phyloP scores from a whole-genome alignment of 2,329 filamentous ascomycete genomes.

The Trematosphaeria pertusa region DNA sequence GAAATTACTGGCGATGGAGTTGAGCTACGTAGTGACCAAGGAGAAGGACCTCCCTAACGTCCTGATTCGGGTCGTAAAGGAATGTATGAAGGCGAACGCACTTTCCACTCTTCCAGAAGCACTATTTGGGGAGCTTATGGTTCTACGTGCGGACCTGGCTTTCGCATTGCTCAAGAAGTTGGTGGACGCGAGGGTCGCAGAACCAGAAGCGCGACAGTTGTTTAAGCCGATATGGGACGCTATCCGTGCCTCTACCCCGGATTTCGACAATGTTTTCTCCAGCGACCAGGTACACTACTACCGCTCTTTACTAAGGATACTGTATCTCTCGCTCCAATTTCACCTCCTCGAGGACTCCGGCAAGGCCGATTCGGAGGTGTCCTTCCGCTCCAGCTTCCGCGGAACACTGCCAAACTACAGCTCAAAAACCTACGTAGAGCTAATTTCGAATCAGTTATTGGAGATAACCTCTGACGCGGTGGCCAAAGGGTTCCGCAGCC shows the following conservation, averaged over 20 bases:
- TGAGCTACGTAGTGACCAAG: constrained; percentile 69
- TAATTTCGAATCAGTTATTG: constrained; percentile 60
- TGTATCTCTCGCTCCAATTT: constrained; percentile 81
- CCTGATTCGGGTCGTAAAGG: constrained; percentile 75
- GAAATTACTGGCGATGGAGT: constrained; percentile 85
- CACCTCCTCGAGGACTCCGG: constrained; percentile 54
- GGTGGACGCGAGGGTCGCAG: constrained; percentile 62
- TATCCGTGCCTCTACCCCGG: constrained; percentile 59
- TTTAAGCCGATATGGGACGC: constrained; percentile 67
- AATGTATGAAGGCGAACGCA: constrained; percentile 81
- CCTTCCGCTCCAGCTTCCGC: constrained; percentile 45
- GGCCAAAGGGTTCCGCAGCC: constrained; percentile 78
- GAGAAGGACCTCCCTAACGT: constrained; percentile 68
- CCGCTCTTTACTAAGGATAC: constrained; percentile 79
- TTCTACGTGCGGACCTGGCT: constrained; percentile 79
- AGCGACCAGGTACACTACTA: constrained; percentile 73
- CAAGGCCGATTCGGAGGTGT: constrained; percentile 18
- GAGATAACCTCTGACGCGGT: constrained; percentile 83
- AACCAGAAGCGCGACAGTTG: constrained; percentile 60
- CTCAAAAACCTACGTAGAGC: constrained; percentile 52
- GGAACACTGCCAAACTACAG: constrained; percentile 39
- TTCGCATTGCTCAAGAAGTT: constrained; percentile 84
- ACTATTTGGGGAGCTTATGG: constrained; percentile 80
- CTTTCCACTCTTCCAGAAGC: constrained; percentile 74
- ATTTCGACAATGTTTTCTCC: constrained; percentile 66